Percentiles rank a stretch among this genome's conserved stretches.
phyloP scores from a whole-genome alignment of 495 filamentous ascomycete genomes.

The Cercophora newfieldiana region DNA sequence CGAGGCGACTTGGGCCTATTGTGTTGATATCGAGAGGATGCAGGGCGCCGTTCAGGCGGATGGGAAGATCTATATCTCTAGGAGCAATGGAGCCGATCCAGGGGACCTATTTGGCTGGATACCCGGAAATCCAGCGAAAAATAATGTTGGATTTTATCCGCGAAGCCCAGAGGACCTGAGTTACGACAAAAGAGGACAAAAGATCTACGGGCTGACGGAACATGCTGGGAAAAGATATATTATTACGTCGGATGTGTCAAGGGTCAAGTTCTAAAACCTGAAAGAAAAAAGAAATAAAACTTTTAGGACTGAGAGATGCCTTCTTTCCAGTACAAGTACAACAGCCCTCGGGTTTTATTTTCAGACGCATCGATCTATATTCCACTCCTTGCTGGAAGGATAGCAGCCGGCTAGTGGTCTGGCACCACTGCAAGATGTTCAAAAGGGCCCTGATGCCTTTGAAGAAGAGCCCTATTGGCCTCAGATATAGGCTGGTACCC shows the following conservation, averaged over 20 bases:
- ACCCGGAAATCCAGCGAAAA: not conserved
- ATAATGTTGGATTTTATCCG: not conserved
- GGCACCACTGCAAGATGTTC: not conserved
- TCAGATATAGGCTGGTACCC: not conserved
- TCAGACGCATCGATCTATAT: not conserved
- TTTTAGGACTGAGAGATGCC: not conserved
- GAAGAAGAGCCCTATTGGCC: not conserved
- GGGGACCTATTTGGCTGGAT: conserved; percentile 24
- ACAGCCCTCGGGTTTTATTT: not conserved
- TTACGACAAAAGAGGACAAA: conserved; percentile 4
- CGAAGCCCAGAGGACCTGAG: conserved; percentile 1
- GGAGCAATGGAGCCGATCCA: conserved; percentile 16
- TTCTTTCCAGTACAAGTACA: not conserved
- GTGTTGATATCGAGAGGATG: conserved; percentile 22
- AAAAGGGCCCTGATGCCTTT: not conserved
- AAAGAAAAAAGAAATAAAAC: not conserved
- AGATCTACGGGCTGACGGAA: conserved; percentile 3
- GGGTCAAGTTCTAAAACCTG: not conserved
- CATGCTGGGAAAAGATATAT: not conserved
- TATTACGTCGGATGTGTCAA: not conserved
- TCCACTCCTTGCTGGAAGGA: not conserved
- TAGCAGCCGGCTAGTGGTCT: not conserved
- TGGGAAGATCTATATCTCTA: conserved; percentile 23
- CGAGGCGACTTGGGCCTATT: conserved; percentile 23
- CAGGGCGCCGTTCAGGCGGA: conserved; percentile 25